phyloP scores from a whole-genome alignment of 352 stramenopile genomes.

The Phytophthora hybrid region DNA sequence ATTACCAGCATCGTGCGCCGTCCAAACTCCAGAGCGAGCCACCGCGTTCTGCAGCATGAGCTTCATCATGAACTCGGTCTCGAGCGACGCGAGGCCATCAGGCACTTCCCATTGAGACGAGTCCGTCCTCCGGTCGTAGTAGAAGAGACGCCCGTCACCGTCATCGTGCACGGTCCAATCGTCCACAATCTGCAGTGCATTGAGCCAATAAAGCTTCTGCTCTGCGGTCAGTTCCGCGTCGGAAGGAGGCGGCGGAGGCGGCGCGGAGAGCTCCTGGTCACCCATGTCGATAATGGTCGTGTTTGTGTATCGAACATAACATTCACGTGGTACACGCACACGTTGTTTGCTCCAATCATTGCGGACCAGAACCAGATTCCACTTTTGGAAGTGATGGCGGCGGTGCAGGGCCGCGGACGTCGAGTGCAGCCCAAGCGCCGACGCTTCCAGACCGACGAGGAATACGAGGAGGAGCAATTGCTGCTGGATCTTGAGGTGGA shows the following conservation, averaged over 20 bases:
- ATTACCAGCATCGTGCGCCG: conserved; percentile 71
- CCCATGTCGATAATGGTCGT: not conserved
- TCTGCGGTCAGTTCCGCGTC: conserved; percentile 35
- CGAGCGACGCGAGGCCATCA: conserved; percentile 52
- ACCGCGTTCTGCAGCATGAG: conserved; percentile 82
- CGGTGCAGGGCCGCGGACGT: conserved; percentile 2
- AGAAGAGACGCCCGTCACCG: conserved; percentile 78
- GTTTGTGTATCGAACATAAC: not conserved
- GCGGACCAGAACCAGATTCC: conserved; percentile 22
- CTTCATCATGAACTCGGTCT: conserved; percentile 86
- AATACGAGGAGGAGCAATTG: conserved; percentile 49
- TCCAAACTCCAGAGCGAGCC: conserved; percentile 73
- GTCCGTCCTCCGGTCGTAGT: conserved; percentile 62
- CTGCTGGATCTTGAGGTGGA: conserved; percentile 56
- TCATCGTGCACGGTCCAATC: conserved; percentile 82
- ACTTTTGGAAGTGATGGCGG: conserved; percentile 5
- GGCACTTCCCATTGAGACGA: conserved; percentile 71
- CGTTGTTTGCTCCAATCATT: conserved; percentile 19
- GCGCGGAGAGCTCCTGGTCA: not conserved
- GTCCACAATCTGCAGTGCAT: conserved; percentile 66
- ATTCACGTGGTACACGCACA: conserved; percentile 18
- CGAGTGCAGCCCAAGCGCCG: conserved; percentile 6
- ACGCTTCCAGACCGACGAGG: conserved; percentile 41
- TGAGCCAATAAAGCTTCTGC: conserved; percentile 51
- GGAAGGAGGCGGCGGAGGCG: conserved; percentile 5